Evolutionary conservation across 2,329 filamentous ascomycete genomes (phyloP).

Genomic region (Penicillium sp.): DNA sequence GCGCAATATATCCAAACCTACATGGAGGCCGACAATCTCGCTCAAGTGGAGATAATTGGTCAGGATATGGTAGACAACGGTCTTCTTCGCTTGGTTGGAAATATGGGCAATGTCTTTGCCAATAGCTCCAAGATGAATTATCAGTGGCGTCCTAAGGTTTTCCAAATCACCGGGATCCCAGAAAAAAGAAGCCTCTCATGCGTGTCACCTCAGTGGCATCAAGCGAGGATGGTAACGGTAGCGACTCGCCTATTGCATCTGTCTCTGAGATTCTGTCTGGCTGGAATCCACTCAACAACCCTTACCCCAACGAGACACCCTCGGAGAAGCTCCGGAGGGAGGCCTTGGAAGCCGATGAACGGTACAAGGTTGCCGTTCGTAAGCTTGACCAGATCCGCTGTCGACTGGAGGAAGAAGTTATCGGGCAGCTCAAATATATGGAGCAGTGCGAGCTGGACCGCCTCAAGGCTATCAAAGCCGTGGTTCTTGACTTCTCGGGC

Average conservation of each 20-base stretch:
- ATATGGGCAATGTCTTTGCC: slow-evolving; percentile 90
- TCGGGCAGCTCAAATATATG: slow-evolving; percentile 89
- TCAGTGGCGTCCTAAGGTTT: slow-evolving; percentile 92
- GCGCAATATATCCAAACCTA: slow-evolving; percentile 91
- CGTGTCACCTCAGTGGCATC: slow-evolving; percentile 72
- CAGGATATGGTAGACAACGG: slow-evolving; percentile 86
- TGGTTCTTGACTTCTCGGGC: slow-evolving; percentile 94
- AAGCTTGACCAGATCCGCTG: slow-evolving; percentile 89
- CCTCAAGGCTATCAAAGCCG: slow-evolving; percentile 96
- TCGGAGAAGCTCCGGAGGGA: slow-evolving; percentile 83
- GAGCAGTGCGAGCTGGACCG: slow-evolving; percentile 96
- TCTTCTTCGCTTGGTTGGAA: slow-evolving; percentile 85
- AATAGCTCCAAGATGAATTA: slow-evolving; percentile 98
- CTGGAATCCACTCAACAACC: slow-evolving; percentile 90
- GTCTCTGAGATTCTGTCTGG: slow-evolving; percentile 86
- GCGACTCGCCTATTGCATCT: slow-evolving; percentile 78
- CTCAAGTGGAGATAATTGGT: slow-evolving; percentile 89
- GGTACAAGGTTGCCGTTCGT: slow-evolving; percentile 82
- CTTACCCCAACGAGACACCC: slow-evolving; percentile 89
- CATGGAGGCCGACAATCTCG: slow-evolving; percentile 78
- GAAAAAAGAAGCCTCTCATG: slow-evolving; percentile 75
- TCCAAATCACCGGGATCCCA: slow-evolving; percentile 80
- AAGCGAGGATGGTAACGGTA: slow-evolving; percentile 56
- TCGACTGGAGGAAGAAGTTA: slow-evolving; percentile 91
- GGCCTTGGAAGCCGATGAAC: slow-evolving; percentile 84